Percentiles rank a stretch among this genome's conserved stretches.
These are phyloP conservation scores for Coniochaeta hoffmannii DNA, from an alignment of 2,329 filamentous ascomycete genomes.

Conservation along the genomic window DNA sequence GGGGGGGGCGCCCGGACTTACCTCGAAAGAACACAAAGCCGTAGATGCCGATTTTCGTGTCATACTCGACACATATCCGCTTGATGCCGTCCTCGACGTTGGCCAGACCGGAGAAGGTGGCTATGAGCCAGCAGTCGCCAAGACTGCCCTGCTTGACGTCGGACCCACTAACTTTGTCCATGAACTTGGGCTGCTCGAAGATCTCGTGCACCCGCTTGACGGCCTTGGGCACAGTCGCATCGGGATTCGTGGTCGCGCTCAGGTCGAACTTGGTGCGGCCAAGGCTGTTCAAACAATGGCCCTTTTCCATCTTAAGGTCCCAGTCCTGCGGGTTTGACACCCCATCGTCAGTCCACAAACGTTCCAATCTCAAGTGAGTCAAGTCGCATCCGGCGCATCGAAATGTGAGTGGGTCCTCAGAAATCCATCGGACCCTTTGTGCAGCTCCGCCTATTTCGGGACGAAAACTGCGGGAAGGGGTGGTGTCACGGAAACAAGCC, in stretches of 20 bases:
- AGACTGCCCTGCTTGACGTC: slow-evolving; percentile 72
- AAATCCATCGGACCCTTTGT: too few species aligned
- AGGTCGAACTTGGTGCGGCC: slow-evolving; percentile 46
- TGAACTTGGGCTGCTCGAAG: slow-evolving; percentile 66
- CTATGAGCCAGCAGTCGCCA: slow-evolving; percentile 81
- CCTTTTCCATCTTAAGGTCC: slow-evolving; percentile 60
- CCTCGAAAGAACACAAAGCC: slow-evolving; percentile 80
- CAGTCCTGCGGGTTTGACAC: slow-evolving; percentile 39
- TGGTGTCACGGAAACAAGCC: neutral
- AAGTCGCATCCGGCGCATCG: too few species aligned
- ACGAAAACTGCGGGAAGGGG: neutral
- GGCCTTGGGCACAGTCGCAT: slow-evolving; percentile 55
- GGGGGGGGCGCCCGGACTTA: too few species aligned
- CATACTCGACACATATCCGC: slow-evolving; percentile 66
- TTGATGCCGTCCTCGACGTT: slow-evolving; percentile 66
- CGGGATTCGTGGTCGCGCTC: slow-evolving; percentile 36
- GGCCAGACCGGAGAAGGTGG: slow-evolving; percentile 67
- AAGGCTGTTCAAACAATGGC: slow-evolving; percentile 46
- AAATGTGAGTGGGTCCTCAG: neutral
- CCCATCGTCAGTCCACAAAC: neutral
- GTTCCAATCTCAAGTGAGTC: neutral
- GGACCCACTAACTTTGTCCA: slow-evolving; percentile 56
- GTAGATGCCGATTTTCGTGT: slow-evolving; percentile 73
- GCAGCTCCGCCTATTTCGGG: neutral
- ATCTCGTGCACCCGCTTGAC: slow-evolving; percentile 72